Evolutionary conservation across 352 stramenopile species (phyloP), one percentile per base, ranked within the genome.

Genomic region (Phytopythium oedochilum): DNA sequence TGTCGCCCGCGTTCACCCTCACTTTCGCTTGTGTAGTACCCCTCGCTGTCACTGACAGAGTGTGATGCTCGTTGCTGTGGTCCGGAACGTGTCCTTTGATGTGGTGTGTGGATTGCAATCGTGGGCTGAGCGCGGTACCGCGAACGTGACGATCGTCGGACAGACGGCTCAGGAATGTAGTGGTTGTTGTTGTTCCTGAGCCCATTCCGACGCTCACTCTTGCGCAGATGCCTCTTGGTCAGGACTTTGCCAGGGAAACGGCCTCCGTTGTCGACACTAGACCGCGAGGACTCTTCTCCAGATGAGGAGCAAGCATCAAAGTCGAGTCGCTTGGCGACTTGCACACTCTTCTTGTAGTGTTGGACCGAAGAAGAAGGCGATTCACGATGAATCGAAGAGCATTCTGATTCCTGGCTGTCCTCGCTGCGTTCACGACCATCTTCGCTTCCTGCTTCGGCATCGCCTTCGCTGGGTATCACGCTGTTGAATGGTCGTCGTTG

Each of bases 291-390:
- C 8, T 51, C 55, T 1, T 42, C 29, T 25, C 1, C 43, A 7
- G 20, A 20, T 2, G 29, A 36, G 20, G 47, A 53, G 23, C 18
- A 57, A 17, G 42, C 15, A 40, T 62, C 56, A 52, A 57, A 57
- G 26, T 62, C 34, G 38, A 57, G 44, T 7, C 47, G 47, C 39
- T 57, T 62, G 12, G 20, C 28, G 8, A 10, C n/a, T 1, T 6
- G 26, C 1, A 36, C 26, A 12, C 11, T 17, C 22, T 20, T 36
- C 17, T 7, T 28, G 3, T 4, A 28, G 17, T 22, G 22, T 25
- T 32, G 3, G 12, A 12, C 35, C 15, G 22, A 26, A 11, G 22
- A 45, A 26, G 32, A n/a, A n/a, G n/a, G n/a, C n/a, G n/a, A n/a
- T n/a, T n/a, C n/a, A n/a, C n/a, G n/a, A n/a, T n/a, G n/a, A n/a